These are phyloP conservation scores for Fusarium sp. DNA, from an alignment of 2,329 filamentous ascomycete genomes.

Conservation along the genomic window DNA sequence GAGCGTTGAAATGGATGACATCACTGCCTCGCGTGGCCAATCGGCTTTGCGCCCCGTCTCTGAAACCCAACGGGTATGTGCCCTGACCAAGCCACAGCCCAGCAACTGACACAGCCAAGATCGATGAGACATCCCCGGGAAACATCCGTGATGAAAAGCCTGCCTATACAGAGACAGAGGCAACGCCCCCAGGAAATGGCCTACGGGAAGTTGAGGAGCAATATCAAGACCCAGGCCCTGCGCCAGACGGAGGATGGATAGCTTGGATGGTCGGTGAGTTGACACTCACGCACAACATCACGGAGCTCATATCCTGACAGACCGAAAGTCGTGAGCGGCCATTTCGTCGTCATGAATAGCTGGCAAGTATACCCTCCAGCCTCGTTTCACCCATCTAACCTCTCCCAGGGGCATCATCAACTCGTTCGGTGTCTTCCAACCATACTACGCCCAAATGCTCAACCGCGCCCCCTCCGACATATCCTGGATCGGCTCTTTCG, in stretches of 20 bases:
- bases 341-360: constrained; percentile 44
- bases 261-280: constrained; percentile 14
- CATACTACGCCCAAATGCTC: constrained; percentile 57
- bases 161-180: not conserved
- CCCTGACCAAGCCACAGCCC: not conserved
- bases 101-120: not conserved
- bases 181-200: not conserved
- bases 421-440: constrained; percentile 64
- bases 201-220: not conserved
- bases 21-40: not conserved
- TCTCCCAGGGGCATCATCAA: constrained; percentile 60
- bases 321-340: not conserved
- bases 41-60: not conserved
- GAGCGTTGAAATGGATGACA: not conserved
- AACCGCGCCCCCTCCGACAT: constrained; percentile 56
- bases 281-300: not conserved
- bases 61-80: not conserved
- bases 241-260: constrained; percentile 14
- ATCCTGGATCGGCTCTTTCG: constrained; percentile 65
- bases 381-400: constrained; percentile 39
- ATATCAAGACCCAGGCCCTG: not conserved
- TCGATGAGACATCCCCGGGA: not conserved
- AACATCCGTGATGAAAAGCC: not conserved
- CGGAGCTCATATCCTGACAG: constrained; percentile 8
- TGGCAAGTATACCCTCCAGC: not conserved